A percentile compares a stretch with the other conserved stretches of the same genome.
These are phyloP conservation scores for Mrakia gelida DNA, from an alignment of 768 basidiomycete genomes.

Conservation along the genomic window DNA sequence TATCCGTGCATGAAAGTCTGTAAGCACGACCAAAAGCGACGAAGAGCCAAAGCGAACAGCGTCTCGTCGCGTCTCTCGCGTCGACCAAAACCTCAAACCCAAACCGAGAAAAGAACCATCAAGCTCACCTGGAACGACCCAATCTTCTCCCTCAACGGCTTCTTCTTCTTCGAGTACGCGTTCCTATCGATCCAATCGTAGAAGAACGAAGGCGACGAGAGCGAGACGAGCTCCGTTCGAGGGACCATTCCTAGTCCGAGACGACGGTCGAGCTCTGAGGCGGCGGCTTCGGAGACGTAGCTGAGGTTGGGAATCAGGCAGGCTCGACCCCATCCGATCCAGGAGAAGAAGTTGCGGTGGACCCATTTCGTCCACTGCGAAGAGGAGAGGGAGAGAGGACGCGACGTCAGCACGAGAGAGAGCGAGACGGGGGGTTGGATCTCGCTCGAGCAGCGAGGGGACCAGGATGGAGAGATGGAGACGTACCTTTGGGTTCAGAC, in stretches of 20 bases:
- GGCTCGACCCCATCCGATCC: conserved; percentile 82
- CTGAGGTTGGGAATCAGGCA: conserved; percentile 51
- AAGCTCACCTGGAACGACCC: conserved; percentile 46
- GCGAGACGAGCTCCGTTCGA: conserved; percentile 71
- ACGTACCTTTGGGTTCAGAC: too few species aligned
- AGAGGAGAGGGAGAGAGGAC: too few species aligned
- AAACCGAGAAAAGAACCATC: background rate
- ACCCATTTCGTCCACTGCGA: conserved; percentile 40
- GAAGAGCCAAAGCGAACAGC: background rate
- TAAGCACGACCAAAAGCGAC: conserved; percentile 46
- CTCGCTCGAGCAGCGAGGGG: too few species aligned
- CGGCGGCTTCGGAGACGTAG: conserved; percentile 85
- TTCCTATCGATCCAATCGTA: conserved; percentile 71
- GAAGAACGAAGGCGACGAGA: conserved; percentile 85
- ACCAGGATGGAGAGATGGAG: too few species aligned
- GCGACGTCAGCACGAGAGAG: too few species aligned
- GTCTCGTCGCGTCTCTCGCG: too few species aligned
- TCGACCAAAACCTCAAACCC: background rate
- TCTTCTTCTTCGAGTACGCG: conserved; percentile 61
- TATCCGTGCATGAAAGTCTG: conserved; percentile 83
- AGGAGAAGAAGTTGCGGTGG: conserved; percentile 54
- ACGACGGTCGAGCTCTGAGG: conserved; percentile 71
- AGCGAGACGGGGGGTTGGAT: too few species aligned
- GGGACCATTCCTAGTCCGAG: conserved; percentile 77
- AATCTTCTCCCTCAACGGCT: conserved; percentile 77